Percentiles rank a stretch among this genome's conserved stretches.
Conservation (phyloP, 2,329 filamentous ascomycete species). For the Sarocladiaceae sp. region DNA sequence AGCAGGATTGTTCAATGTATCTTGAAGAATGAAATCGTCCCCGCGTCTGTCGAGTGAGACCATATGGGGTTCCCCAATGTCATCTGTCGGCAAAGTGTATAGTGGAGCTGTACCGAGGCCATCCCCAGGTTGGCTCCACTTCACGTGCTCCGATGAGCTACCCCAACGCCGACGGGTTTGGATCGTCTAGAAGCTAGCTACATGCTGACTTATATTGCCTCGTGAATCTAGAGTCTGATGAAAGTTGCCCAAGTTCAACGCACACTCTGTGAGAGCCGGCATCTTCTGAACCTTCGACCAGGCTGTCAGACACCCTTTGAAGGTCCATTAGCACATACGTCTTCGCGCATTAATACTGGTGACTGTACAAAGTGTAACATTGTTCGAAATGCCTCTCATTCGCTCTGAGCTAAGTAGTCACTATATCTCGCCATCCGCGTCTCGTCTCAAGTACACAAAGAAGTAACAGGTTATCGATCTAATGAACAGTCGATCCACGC, state of each 20-base stretch:
- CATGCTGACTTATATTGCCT: too few relatives aligned
- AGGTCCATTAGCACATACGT: too few relatives aligned
- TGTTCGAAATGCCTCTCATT: not conserved
- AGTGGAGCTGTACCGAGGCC: conserved; percentile 1
- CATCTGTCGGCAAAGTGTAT: not conserved
- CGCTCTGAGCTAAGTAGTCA: not conserved
- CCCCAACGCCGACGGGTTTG: not conserved
- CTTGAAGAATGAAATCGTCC: too few relatives aligned
- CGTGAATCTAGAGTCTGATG: too few relatives aligned
- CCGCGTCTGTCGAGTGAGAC: too few relatives aligned
- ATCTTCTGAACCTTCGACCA: too few relatives aligned
- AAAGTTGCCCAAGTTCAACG: too few relatives aligned
- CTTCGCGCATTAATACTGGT: too few relatives aligned
- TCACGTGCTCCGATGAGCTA: not conserved
- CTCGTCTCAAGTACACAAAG: not conserved
- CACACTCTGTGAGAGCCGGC: too few relatives aligned
- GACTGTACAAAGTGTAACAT: not conserved
- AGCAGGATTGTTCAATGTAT: too few relatives aligned
- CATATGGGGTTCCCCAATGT: not conserved
- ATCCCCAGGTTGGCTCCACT: not conserved
- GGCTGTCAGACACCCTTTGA: too few relatives aligned
- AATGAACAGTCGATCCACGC: not conserved
- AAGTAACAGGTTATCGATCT: not conserved
- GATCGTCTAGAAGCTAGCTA: not conserved
- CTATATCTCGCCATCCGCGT: not conserved